These are phyloP conservation scores for Ramaria rubella DNA, from an alignment of 768 basidiomycete species.

Conservation along the genomic window DNA sequence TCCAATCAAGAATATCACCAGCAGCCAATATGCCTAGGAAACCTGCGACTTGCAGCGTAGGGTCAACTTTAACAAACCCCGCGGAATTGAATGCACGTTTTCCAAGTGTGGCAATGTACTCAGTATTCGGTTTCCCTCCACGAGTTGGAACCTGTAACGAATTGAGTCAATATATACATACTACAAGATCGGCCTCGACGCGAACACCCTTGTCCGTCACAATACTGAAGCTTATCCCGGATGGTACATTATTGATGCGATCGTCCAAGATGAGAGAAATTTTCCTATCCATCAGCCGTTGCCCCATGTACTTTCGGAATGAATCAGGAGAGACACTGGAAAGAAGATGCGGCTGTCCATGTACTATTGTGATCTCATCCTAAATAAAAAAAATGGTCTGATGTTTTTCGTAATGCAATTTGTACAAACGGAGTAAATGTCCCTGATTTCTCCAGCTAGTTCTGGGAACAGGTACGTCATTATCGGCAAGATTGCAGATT, in stretches of 20 bases:
- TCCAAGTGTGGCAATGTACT: conserved; percentile 9
- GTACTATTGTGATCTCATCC: conserved; percentile 64
- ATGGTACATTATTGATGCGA: conserved; percentile 13
- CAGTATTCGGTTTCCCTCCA: conserved; percentile 17
- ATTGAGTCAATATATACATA: neutral
- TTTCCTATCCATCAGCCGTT: conserved; percentile 5
- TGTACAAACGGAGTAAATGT: too few species aligned
- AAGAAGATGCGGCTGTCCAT: too few species aligned
- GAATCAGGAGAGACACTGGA: conserved; percentile 13
- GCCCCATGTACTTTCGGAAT: conserved; percentile 10
- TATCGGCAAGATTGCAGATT: too few species aligned
- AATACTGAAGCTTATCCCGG: neutral
- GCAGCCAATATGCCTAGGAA: conserved; percentile 17
- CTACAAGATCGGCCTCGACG: conserved; percentile 15
- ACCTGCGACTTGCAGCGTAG: conserved; percentile 18
- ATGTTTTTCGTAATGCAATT: too few species aligned
- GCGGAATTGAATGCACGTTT: conserved; percentile 3
- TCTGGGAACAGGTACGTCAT: too few species aligned
- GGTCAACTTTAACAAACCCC: conserved; percentile 15
- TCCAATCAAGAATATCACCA: too few species aligned
- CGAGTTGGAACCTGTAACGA: conserved; percentile 10
- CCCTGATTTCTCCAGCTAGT: too few species aligned
- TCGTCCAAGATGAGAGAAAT: conserved; percentile 46
- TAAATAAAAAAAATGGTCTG: too few species aligned
- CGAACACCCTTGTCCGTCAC: conserved; percentile 12